Percentiles rank a stretch among this genome's conserved stretches.
These are phyloP conservation scores for Phaeophleospora eucalypticola DNA, from an alignment of 2,329 filamentous ascomycete genomes.

Conservation along the genomic window DNA sequence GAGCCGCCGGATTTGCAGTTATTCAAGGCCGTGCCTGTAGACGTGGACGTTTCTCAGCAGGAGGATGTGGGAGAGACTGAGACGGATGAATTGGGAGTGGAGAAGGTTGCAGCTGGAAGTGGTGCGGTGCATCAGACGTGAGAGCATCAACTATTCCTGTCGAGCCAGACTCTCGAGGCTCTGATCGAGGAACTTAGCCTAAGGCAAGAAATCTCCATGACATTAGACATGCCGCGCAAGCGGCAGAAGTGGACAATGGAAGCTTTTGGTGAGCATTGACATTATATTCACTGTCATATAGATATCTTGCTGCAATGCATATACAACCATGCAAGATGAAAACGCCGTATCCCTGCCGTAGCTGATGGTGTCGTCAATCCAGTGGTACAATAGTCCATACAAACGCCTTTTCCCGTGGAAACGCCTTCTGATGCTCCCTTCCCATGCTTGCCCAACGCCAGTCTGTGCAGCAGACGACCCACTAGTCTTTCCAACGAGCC, in stretches of 20 bases:
- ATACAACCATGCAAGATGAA: not conserved
- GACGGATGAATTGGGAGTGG: conserved; percentile 9
- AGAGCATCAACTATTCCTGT: not conserved
- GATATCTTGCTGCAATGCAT: not conserved
- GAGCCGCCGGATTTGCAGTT: conserved; percentile 61
- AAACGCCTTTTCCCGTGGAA: not conserved
- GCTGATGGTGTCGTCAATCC: not conserved
- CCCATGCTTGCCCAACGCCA: not conserved
- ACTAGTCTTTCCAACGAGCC: conserved; percentile 56
- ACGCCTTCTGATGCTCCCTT: not conserved
- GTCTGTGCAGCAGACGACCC: not conserved
- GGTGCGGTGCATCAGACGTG: conserved; percentile 6
- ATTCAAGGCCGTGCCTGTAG: conserved; percentile 53
- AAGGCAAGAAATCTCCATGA: too few species aligned
- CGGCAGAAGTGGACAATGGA: too few species aligned
- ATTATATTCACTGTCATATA: not conserved
- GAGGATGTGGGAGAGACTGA: not conserved
- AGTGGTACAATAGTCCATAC: not conserved
- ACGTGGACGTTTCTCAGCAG: too few species aligned
- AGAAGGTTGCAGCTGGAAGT: conserved; percentile 6
- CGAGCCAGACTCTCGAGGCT: too few species aligned
- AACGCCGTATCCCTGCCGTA: not conserved
- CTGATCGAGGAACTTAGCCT: too few species aligned
- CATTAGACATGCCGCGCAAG: too few species aligned
- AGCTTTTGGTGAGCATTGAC: not conserved